Evolutionary conservation across 1,139 yeast species (phyloP), one percentile per base, ranked within the genome.

Genomic region (Pichia sp.): DNA sequence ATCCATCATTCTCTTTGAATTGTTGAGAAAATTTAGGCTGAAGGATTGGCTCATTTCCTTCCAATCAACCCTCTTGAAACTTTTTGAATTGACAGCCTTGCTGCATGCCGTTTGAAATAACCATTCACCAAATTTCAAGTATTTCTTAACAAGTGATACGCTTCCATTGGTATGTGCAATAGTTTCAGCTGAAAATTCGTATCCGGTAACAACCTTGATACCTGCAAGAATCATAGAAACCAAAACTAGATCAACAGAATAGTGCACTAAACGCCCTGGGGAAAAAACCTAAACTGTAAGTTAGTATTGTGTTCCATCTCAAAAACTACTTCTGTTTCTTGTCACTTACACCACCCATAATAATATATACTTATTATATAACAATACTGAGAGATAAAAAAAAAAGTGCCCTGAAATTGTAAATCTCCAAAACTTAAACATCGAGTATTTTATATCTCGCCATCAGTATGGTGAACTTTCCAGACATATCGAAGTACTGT

Each of bases 211-310:
- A 48, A 81, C 69, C 58, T 82, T 80, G 46, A 82, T 68, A 1
- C 85, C 85, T 0, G 89, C 87, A 32, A 82, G 67, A 24, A 83
- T 68, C 61, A 83, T 74, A 3, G 87, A 79, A 20, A 81, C 66
- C 49, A 83, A 66, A 2, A 82, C 73, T 50, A 82, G 68, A 57
- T 82, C 88, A 40, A 80, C 57, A 0, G 81, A 70, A 53, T 78
- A 78, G 60, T 80, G 85, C 2, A 76, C 66, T 41, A 78, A 54
- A 59, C 69, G 76, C 0, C 82, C 82, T 32, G 77, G 59, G 15
- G 51, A 46, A n/a, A 48, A 42, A 38, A 51, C 32, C 43, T 41
- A 23, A 18, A 23, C 13, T 32, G 6, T 7, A 6, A 24, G 46
- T 43, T 39, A 43, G 46, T 32, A 41, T 34, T 16, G 11, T 12